Evolutionary conservation across 139 green algal genomes (phyloP), one percentile per base, ranked within the genome.

Genomic region (Closterium sp.): DNA sequence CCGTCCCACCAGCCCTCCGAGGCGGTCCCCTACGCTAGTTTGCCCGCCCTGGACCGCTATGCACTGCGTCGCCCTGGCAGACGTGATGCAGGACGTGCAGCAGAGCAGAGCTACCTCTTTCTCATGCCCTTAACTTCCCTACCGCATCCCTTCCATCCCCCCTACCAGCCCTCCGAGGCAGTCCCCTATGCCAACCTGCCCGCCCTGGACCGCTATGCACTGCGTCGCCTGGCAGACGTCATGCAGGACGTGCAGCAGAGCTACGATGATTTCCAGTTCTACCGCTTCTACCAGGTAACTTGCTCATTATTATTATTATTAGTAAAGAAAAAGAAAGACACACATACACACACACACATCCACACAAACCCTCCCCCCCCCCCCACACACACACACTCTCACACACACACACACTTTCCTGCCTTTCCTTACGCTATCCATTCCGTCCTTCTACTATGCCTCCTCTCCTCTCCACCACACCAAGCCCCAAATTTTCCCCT

Each of bases 261-360:
- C 1, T 99, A 99, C 95, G 95, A 96, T 0, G 89, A 70, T 0
- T 98, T 97, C 95, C 96, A 97, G 94, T 97, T 97, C 93, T 94
- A 88, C 45, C 85, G 86, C 27, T 91, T 95, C 11, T 93, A 86
- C 22, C 88, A 91, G 92, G 88, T 93, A 34, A 31, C 84, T 87
- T 30, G 2, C 84, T 28, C 11, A 38, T 38, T n/a, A n/a, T n/a
- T n/a, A n/a, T n/a, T n/a, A n/a, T n/a, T n/a, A n/a, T n/a, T n/a
- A n/a, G n/a, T n/a, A n/a, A n/a, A n/a, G n/a, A n/a, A n/a, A n/a
- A n/a, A n/a, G n/a, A n/a, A n/a, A n/a, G n/a, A n/a, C n/a, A n/a
- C n/a, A n/a, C n/a, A n/a, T n/a, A n/a, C n/a, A n/a, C n/a, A n/a
- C n/a, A n/a, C n/a, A n/a, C n/a, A n/a, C n/a, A n/a, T n/a, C n/a